These are phyloP conservation scores for Phytophthora lateralis DNA, from an alignment of 352 stramenopile species.

Conservation along the genomic window DNA sequence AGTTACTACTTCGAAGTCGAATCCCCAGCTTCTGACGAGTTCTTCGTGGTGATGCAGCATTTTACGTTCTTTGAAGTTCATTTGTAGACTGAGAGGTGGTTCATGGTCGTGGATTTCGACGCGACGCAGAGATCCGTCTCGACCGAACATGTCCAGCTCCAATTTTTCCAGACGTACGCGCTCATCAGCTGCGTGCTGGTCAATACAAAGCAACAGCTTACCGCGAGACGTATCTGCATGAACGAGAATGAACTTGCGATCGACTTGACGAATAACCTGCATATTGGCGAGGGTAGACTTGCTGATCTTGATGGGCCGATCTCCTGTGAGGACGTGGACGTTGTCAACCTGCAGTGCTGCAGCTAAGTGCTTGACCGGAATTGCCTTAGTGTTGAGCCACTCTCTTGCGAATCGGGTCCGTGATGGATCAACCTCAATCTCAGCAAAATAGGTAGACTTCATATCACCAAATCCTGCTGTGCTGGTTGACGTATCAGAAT, in stretches of 20 bases:
- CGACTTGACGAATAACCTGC: conserved; percentile 88
- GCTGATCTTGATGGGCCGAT: conserved; percentile 58
- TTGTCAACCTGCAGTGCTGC: conserved; percentile 42
- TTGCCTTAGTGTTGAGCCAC: neutral
- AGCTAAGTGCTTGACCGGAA: conserved; percentile 17
- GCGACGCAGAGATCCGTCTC: conserved; percentile 49
- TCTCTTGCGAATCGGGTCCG: conserved; percentile 8
- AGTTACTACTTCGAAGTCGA: conserved; percentile 54
- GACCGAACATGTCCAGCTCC: conserved; percentile 71
- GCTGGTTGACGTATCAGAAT: neutral
- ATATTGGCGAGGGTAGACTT: conserved; percentile 68
- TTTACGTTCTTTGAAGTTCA: conserved; percentile 64
- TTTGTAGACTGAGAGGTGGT: conserved; percentile 48
- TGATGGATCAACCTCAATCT: neutral
- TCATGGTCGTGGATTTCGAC: conserved; percentile 62
- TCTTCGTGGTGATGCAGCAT: conserved; percentile 49
- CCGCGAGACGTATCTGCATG: conserved; percentile 31
- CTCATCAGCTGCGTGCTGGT: conserved; percentile 93
- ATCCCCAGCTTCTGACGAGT: conserved; percentile 83
- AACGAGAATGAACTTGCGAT: conserved; percentile 92
- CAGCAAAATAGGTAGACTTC: conserved; percentile 29
- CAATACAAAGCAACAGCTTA: conserved; percentile 77
- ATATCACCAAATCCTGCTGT: neutral
- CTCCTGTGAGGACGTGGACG: conserved; percentile 24
- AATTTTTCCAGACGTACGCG: conserved; percentile 86